phyloP scores from a whole-genome alignment of 495 filamentous ascomycete species.

The Stereocaulon alpinum region DNA sequence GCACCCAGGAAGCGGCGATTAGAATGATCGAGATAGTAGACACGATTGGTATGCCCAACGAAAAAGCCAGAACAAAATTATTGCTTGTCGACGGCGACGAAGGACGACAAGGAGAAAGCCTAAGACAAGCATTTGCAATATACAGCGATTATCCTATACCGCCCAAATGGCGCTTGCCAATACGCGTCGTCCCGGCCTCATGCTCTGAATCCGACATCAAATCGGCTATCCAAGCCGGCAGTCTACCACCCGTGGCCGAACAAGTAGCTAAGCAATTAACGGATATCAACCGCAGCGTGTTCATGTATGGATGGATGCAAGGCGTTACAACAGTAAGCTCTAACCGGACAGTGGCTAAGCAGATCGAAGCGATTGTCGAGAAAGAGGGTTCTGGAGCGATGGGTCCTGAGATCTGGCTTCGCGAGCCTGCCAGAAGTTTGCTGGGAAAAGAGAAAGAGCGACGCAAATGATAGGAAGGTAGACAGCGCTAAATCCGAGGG shows the following conservation, averaged over 20 bases:
- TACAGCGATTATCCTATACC: conserved; percentile 45
- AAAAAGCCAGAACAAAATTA: conserved; percentile 45
- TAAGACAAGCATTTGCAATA: conserved; percentile 35
- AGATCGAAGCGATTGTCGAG: conserved; percentile 45
- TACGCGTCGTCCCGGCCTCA: conserved; percentile 31
- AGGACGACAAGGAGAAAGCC: conserved; percentile 13
- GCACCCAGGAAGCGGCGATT: conserved; percentile 49
- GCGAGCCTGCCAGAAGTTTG: conserved; percentile 53
- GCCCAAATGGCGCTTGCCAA: conserved; percentile 38
- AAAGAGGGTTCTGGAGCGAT: conserved; percentile 36
- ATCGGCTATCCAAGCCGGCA: conserved; percentile 22
- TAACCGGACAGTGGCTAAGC: conserved; percentile 53
- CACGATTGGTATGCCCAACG: conserved; percentile 53
- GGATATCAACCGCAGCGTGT: conserved; percentile 55
- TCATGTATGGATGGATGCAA: conserved; percentile 56
- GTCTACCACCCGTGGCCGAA: conserved; percentile 31
- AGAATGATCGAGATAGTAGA: conserved; percentile 59
- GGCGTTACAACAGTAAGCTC: conserved; percentile 54
- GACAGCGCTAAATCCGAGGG: not conserved
- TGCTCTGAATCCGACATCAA: conserved; percentile 29
- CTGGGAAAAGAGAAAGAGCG: conserved; percentile 51
- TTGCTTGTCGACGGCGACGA: conserved; percentile 37
- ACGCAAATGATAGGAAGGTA: conserved; percentile 10
- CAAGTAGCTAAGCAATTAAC: conserved; percentile 39
- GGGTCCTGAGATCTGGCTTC: conserved; percentile 52